Evolutionary conservation across 2,329 filamentous ascomycete species (phyloP), one percentile per base, ranked within the genome.

Genomic region (Calonectria ilicicola): DNA sequence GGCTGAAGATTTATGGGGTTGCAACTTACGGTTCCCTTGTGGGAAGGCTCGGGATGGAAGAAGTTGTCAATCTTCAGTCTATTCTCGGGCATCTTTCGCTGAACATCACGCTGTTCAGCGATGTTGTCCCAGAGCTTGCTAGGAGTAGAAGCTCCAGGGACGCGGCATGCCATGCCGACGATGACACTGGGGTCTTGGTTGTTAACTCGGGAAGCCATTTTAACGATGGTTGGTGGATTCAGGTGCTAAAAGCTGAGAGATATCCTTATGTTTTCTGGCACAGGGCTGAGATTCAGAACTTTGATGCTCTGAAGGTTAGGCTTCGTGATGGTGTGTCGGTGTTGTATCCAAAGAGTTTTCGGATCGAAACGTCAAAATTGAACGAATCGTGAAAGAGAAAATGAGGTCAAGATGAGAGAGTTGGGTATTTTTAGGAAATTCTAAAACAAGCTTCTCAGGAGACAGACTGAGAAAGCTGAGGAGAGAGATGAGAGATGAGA

Each of bases 41-140:
- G 76, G 19, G 74, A 71, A 21, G 72, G 62, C 49, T 79, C 77
- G 1, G 85, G 83, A 63, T 86, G 84, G 71, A 85, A 82, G 74
- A 85, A 81, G 64, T 69, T 82, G 74, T 79, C 82, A 76, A 82
- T 83, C 75, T 86, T 86, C 81, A 89, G 88, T 40, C 88, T 82
- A 68, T 86, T 83, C 74, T 85, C 80, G 17, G 86, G 86, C 15
- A 86, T 82, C 46, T 83, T 81, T 46, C 63, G 70, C 64, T 77
- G 49, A 79, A 84, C 76, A 81, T 86, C 51, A 80, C 84, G 40
- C 80, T 84, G 47, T 81, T 81, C 38, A 14, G 70, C 67, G 42
- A 78, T 73, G 49, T 67, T 74, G 12, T 82, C 69, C 82, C 82
- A 84, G 40, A 84, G 80, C 21, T 76, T 74, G 32, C 79, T 44